A percentile compares a stretch with the other conserved stretches of the same genome.
Evolutionary conservation across 139 green algal genomes (phyloP).

Genomic region (Deuterostichococcus epilithicus): DNA sequence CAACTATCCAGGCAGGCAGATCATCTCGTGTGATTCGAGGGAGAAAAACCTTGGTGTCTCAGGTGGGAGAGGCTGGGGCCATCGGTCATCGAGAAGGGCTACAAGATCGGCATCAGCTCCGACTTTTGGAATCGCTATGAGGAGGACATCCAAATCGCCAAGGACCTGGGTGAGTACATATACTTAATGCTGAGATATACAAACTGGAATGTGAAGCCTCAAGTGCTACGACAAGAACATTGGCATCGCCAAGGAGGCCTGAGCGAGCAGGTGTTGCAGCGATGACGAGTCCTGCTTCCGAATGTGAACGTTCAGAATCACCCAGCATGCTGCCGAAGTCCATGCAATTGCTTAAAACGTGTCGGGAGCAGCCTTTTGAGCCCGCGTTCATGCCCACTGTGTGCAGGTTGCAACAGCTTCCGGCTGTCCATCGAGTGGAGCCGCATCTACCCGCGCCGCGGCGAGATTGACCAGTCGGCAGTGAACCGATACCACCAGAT

Average conservation of each 20-base stretch:
- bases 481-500: conserved; percentile 52
- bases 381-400: too few relatives aligned
- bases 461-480: conserved; percentile 55
- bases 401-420: conserved; percentile 64
- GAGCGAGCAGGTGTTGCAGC: neutral
- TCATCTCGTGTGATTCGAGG: too few relatives aligned
- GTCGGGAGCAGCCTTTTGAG: too few relatives aligned
- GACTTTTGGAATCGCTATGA: conserved; percentile 30
- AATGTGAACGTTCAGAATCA: neutral
- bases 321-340: too few relatives aligned
- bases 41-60: too few relatives aligned
- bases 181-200: too few relatives aligned
- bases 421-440: conserved; percentile 81
- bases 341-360: too few relatives aligned
- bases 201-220: too few relatives aligned
- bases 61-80: conserved; percentile 10
- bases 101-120: neutral
- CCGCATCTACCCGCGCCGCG: conserved; percentile 58
- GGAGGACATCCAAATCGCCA: conserved; percentile 21
- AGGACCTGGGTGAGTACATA: conserved; percentile 9
- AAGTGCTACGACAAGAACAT: neutral
- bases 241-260: neutral
- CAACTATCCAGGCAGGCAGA: too few relatives aligned
- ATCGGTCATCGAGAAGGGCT: conserved; percentile 2
- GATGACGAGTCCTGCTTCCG: neutral